Evolutionary conservation across 2,329 filamentous ascomycete species (phyloP).

Genomic region (Periconia sp.): DNA sequence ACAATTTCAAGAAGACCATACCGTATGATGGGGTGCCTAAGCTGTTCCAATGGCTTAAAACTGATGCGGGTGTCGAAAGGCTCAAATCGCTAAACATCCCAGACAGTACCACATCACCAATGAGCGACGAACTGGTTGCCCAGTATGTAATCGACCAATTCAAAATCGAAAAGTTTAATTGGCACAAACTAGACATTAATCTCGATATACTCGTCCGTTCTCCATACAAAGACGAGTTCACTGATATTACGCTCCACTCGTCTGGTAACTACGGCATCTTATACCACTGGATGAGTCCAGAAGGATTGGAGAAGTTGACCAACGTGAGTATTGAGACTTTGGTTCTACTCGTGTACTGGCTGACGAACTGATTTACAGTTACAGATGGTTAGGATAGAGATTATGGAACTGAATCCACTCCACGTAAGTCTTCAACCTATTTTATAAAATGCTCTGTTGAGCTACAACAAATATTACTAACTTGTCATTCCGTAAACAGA

Average conservation of each 20-base stretch:
- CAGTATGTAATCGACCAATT: background rate
- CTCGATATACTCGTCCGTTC: background rate
- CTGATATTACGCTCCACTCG: background rate
- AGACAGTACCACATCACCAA: background rate
- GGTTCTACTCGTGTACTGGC: background rate
- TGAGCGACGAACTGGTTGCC: constrained; percentile 2
- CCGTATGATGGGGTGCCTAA: no score
- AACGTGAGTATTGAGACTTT: background rate
- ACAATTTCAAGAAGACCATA: no score
- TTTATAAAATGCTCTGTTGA: no score
- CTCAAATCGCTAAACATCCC: background rate
- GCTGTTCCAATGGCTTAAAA: background rate
- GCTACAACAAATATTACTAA: no score
- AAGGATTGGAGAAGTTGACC: background rate
- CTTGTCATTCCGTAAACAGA: no score
- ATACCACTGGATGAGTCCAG: background rate
- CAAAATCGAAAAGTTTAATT: constrained; percentile 2
- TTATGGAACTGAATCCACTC: background rate
- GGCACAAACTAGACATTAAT: constrained; percentile 2
- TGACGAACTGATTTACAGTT: background rate
- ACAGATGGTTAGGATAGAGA: background rate
- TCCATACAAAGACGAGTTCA: background rate
- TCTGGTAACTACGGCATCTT: background rate
- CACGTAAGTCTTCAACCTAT: no score
- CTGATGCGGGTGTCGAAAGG: background rate